Conservation (phyloP, 225 moss, liverwort and hornwort species). For the Pleurozium schreberi region DNA sequence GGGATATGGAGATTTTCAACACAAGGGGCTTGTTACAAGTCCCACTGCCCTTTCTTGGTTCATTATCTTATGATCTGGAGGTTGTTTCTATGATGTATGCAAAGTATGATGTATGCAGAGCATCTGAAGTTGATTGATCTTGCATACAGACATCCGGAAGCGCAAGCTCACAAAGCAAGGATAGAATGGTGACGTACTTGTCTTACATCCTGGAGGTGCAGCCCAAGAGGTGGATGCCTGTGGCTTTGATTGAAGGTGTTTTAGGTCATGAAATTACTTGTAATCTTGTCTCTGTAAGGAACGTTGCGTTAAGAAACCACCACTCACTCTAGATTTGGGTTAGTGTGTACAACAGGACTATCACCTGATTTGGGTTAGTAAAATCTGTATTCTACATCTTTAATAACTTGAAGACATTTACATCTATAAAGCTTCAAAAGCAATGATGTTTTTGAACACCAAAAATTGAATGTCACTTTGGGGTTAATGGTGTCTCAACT, state of each 20-base stretch:
- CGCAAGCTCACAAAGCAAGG: not conserved
- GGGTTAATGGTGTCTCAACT: not conserved
- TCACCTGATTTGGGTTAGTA: constrained; percentile 1
- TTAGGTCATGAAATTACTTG: constrained; percentile 45
- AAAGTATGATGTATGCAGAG: not conserved
- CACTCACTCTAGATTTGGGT: constrained; percentile 2
- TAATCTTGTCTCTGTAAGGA: constrained; percentile 43
- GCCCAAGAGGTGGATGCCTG: constrained; percentile 85
- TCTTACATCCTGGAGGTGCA: constrained; percentile 77
- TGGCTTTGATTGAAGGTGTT: constrained; percentile 68
- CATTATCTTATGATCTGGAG: not conserved
- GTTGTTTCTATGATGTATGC: not conserved
- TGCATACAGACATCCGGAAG: constrained; percentile 35
- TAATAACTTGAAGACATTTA: too few relatives aligned
- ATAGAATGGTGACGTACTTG: constrained; percentile 31
- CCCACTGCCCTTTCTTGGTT: not conserved
- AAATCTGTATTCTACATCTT: not conserved
- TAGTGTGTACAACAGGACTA: not conserved
- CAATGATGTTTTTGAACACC: too few relatives aligned
- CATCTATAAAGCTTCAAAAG: too few relatives aligned
- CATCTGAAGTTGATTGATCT: not conserved
- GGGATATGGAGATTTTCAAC: not conserved
- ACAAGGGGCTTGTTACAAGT: not conserved
- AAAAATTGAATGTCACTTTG: too few relatives aligned
- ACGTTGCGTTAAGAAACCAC: constrained; percentile 15